phyloP scores from a whole-genome alignment of 225 moss, liverwort and hornwort species.

The Sphagnum contortum region DNA sequence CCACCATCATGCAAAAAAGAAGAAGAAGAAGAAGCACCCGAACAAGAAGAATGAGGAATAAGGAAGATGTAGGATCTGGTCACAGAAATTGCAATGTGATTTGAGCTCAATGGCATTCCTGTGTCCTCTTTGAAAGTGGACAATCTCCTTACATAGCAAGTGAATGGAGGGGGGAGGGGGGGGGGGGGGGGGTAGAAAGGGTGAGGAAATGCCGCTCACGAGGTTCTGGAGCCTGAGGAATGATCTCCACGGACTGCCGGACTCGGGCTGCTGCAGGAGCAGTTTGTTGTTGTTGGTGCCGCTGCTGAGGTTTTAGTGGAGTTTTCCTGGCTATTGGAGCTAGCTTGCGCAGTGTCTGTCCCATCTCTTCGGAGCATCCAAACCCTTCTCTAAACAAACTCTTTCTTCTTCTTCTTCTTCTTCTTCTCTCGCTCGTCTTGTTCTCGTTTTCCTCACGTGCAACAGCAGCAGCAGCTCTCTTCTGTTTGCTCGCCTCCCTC shows the following conservation, averaged over 20 bases:
- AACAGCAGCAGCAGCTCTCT: neutral
- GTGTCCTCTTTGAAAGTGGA: no score
- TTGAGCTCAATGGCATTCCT: no score
- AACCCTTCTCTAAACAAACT: neutral
- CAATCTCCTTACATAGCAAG: neutral
- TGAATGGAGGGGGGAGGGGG: neutral
- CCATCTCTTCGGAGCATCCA: conserved; percentile 23
- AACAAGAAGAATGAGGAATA: no score
- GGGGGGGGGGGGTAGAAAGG: no score
- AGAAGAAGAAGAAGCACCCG: no score
- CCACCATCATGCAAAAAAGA: no score
- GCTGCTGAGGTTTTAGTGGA: conserved; percentile 4
- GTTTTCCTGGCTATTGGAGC: conserved; percentile 11
- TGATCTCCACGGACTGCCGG: conserved; percentile 55
- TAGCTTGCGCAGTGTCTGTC: conserved; percentile 54
- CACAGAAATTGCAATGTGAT: neutral
- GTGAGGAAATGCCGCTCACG: conserved; percentile 21
- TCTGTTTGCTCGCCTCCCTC: neutral
- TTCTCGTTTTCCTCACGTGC: no score
- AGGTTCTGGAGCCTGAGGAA: conserved; percentile 50
- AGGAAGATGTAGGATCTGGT: neutral
- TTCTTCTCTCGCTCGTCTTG: no score
- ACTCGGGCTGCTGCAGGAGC: conserved; percentile 16
- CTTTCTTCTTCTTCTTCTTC: neutral
- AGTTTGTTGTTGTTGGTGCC: conserved; percentile 3